Evolutionary conservation across 306 rosid genomes (phyloP).

Genomic region (peach (Prunus persica)): Prunus_persica_NCBIv2 NC_034010.1:29021501-29022000

Average conservation of each 20-base stretch:
- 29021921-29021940: not conserved
- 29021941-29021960: not conserved
- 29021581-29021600: not conserved
- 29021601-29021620: conserved; percentile 55
- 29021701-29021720: conserved; percentile 62
- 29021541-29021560: not conserved
- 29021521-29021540: not conserved
- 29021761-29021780: conserved; percentile 39
- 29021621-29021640: conserved; percentile 61
- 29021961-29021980: not conserved
- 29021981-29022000: no score
- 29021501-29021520: not conserved
- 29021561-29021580: not conserved
- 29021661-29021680: conserved; percentile 62
- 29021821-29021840: not conserved
- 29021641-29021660: conserved; percentile 72
- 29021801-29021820: not conserved
- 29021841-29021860: not conserved
- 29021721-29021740: conserved; percentile 60
- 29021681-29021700: conserved; percentile 79
- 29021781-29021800: not conserved
- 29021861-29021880: not conserved
- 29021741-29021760: conserved; percentile 63
- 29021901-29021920: not conserved
- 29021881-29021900: not conserved